A percentile compares a stretch with the other conserved stretches of the same genome.
These are phyloP conservation scores for Ottelia alismoides DNA, from an alignment of 106 monocot genomes.

Conservation along the genomic window DNA sequence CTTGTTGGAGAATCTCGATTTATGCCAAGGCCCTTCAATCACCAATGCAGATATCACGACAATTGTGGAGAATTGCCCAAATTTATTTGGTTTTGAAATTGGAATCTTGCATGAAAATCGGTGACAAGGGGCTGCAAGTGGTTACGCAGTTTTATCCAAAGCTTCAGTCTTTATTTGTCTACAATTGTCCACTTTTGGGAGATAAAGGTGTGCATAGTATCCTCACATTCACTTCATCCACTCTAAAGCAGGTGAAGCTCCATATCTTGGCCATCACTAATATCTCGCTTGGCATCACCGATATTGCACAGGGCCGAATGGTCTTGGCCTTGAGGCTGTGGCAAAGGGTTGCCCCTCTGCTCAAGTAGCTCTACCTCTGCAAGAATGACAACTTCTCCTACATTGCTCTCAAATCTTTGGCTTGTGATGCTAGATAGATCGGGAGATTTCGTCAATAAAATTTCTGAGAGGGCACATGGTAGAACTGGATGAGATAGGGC, in stretches of 20 bases:
- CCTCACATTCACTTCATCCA: constrained; percentile 35
- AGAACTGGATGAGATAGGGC: too few species aligned
- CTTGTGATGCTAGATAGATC: constrained; percentile 17
- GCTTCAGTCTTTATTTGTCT: constrained; percentile 40
- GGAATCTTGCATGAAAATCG: constrained; percentile 38
- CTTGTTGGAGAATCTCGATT: constrained; percentile 58
- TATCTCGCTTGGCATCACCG: constrained; percentile 45
- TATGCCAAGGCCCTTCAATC: constrained; percentile 46
- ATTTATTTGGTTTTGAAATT: constrained; percentile 36
- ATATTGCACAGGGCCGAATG: constrained; percentile 55
- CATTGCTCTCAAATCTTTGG: constrained; percentile 33
- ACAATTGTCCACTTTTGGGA: constrained; percentile 42
- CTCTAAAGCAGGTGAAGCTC: constrained; percentile 48
- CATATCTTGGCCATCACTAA: constrained; percentile 45
- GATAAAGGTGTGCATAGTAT: constrained; percentile 57
- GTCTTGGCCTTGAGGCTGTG: constrained; percentile 48
- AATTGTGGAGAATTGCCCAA: constrained; percentile 59
- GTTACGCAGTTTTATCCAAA: constrained; percentile 41
- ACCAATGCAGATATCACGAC: constrained; percentile 53
- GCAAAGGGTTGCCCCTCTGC: constrained; percentile 48
- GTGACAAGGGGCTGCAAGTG: constrained; percentile 45
- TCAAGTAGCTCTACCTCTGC: constrained; percentile 40
- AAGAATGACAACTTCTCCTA: constrained; percentile 42
- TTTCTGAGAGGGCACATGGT: constrained; percentile 49
- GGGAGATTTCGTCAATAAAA: constrained; percentile 56